Base-by-base conservation (phyloP, 164 flowering plant species). In the Platanus orientalis region DNA sequence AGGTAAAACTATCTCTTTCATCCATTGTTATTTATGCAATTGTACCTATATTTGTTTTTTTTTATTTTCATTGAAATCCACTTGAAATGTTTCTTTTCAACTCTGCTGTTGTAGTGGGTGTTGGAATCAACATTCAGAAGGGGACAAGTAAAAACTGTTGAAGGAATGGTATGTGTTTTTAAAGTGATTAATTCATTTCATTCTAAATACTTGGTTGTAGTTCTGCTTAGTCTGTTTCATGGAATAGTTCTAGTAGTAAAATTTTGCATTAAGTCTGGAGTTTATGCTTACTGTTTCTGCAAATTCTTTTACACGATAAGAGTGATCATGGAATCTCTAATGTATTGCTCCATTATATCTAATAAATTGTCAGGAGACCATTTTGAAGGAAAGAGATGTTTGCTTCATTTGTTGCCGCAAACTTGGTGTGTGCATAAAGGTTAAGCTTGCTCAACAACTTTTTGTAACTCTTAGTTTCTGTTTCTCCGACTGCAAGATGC, bases 341-440 rank as follows among this genome's bases (percentile, higher is more conserved):
- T n/a, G n/a, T n/a, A n/a, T n/a, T n/a, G n/a, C n/a, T n/a, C n/a
- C n/a, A n/a, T n/a, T n/a, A n/a, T n/a, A n/a, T n/a, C n/a, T n/a
- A n/a, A n/a, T n/a, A n/a, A n/a, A 60, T 57, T 63, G 26, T 20
- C 83, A 95, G 99, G 96, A 84, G 36, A 61, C 75, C 21, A 34
- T 84, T 62, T 44, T 53, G 14, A 86, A 69, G 74, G 96, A 81
- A 34, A 69, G 48, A 65, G 89, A 86, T 36, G 40, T 56, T 23
- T 95, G 97, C 69, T 74, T 73, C 67, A 70, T 95, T 49, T 95
- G 97, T 64, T 80, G 55, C 39, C 78, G 72, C 42, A 88, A 73
- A 58, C 67, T 72, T 63, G 99, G 97, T 71, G 86, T 83, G 29
- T 88, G 96, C 75, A 69, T 89, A 32, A 91, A 95, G 93, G 99